These are phyloP conservation scores for Rosa chinensis DNA, from an alignment of 306 rosid genomes.

Conservation along the genomic window DNA sequence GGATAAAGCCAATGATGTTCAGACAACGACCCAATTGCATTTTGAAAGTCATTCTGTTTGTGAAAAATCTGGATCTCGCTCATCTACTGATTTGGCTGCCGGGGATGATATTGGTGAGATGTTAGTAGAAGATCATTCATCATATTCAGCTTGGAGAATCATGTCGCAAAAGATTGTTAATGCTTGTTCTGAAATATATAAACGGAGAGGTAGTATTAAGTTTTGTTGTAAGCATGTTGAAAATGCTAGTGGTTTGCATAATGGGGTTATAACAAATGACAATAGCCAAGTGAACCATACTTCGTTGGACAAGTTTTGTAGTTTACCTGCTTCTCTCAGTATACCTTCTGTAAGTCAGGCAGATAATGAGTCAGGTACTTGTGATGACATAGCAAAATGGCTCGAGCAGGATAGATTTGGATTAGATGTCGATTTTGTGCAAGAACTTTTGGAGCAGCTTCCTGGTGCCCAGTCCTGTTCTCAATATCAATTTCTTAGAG, in stretches of 20 bases:
- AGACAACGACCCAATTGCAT: slow-evolving; percentile 30
- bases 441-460: slow-evolving; percentile 79
- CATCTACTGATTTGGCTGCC: slow-evolving; percentile 29
- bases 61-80: slow-evolving; percentile 36
- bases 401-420: slow-evolving; percentile 95
- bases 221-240: slow-evolving; percentile 70
- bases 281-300: slow-evolving; percentile 32
- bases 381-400: slow-evolving; percentile 59
- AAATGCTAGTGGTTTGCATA: slow-evolving; percentile 33
- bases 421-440: slow-evolving; percentile 85
- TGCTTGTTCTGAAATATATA: slow-evolving; percentile 59
- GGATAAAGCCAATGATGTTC: slow-evolving; percentile 34
- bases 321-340: slow-evolving; percentile 42
- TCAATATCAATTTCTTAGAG: slow-evolving; percentile 54
- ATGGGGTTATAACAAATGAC: slow-evolving; percentile 32
- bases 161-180: slow-evolving; percentile 57
- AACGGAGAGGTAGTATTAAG: slow-evolving; percentile 58
- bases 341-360: slow-evolving; percentile 49
- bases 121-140: slow-evolving; percentile 67
- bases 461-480: slow-evolving; percentile 60
- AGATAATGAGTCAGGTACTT: slow-evolving; percentile 42
- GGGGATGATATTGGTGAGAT: slow-evolving; percentile 82
- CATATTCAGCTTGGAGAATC: slow-evolving; percentile 70
- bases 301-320: slow-evolving; percentile 61
- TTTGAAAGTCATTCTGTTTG: slow-evolving; percentile 30